Percentiles rank a stretch among this genome's conserved stretches.
These are phyloP conservation scores for Hypholoma sublateritium DNA, from an alignment of 768 basidiomycete genomes.

Conservation along the genomic window DNA sequence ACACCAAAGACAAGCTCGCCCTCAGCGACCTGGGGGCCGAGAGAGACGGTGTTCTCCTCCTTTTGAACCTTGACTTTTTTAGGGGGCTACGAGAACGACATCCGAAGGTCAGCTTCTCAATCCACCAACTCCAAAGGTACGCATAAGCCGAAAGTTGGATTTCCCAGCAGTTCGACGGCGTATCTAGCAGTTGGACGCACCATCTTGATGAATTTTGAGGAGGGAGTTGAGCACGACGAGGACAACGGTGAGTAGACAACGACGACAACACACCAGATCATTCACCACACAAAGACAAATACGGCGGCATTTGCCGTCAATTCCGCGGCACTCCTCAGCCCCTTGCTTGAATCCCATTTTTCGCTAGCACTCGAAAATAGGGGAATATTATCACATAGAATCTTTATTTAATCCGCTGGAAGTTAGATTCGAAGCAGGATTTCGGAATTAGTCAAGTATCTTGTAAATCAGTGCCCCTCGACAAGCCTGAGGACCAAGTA, in stretches of 20 bases:
- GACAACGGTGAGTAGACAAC: slow-evolving; percentile 22
- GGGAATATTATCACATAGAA: too few species aligned
- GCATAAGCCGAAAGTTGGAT: slow-evolving; percentile 12
- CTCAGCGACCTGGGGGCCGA: slow-evolving; percentile 94
- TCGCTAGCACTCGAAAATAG: too few species aligned
- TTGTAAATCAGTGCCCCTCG: too few species aligned
- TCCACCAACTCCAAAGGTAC: slow-evolving; percentile 38
- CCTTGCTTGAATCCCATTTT: too few species aligned
- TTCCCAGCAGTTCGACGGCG: background rate
- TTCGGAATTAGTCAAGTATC: too few species aligned
- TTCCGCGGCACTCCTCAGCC: too few species aligned
- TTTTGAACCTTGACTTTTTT: slow-evolving; percentile 78
- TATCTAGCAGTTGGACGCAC: slow-evolving; percentile 27
- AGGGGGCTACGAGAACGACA: slow-evolving; percentile 63
- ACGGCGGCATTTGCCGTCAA: background rate
- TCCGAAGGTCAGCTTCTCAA: slow-evolving; percentile 48
- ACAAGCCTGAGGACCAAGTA: too few species aligned
- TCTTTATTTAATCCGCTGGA: too few species aligned
- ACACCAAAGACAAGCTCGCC: slow-evolving; percentile 98
- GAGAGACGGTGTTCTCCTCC: slow-evolving; percentile 83
- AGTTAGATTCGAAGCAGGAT: too few species aligned
- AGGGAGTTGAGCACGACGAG: slow-evolving; percentile 35
- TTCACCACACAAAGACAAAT: background rate
- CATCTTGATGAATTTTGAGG: slow-evolving; percentile 35
- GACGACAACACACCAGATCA: background rate